Evolutionary conservation across 1,139 yeast species (phyloP).

Genomic region (Kodamaea anthophila): DNA sequence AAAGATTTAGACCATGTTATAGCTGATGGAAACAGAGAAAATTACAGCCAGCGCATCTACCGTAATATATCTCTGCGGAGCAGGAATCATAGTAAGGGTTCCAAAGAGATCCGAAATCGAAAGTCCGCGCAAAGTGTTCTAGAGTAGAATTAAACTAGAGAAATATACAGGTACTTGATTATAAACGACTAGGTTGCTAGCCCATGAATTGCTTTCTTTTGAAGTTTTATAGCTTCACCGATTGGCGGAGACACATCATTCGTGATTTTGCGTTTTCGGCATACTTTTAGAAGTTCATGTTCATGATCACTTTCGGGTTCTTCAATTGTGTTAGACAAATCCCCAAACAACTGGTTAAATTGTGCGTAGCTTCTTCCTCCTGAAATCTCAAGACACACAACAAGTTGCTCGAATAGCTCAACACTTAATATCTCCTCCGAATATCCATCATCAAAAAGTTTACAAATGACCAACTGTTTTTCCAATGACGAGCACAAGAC

Average conservation of each 20-base stretch:
- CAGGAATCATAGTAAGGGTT: too few species aligned
- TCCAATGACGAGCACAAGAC: constrained; percentile 21
- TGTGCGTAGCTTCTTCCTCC: constrained; percentile 9
- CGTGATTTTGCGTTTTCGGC: constrained; percentile 4
- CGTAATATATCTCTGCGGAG: too few species aligned
- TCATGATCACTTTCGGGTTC: constrained; percentile 1
- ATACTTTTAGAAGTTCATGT: constrained; percentile 1
- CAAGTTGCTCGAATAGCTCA: constrained; percentile 8
- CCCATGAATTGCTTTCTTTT: too few species aligned
- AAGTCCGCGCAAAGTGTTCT: too few species aligned
- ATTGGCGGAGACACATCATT: constrained; percentile 2
- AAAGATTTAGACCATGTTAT: constrained; percentile 4
- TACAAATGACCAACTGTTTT: constrained; percentile 19
- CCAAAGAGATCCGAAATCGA: too few species aligned
- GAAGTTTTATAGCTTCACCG: constrained; percentile 1
- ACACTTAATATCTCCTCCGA: constrained; percentile 10
- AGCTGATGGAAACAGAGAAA: constrained; percentile 1
- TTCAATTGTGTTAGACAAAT: constrained; percentile 4
- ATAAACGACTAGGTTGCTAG: too few species aligned
- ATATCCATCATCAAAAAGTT: constrained; percentile 18
- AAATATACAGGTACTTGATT: too few species aligned
- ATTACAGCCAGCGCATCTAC: too few species aligned
- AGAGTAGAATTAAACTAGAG: too few species aligned
- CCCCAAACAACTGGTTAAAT: constrained; percentile 10
- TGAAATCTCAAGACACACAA: constrained; percentile 6